Evolutionary conservation across 495 filamentous ascomycete species (phyloP).

Genomic region (Ascodesmis nigricans): DNA sequence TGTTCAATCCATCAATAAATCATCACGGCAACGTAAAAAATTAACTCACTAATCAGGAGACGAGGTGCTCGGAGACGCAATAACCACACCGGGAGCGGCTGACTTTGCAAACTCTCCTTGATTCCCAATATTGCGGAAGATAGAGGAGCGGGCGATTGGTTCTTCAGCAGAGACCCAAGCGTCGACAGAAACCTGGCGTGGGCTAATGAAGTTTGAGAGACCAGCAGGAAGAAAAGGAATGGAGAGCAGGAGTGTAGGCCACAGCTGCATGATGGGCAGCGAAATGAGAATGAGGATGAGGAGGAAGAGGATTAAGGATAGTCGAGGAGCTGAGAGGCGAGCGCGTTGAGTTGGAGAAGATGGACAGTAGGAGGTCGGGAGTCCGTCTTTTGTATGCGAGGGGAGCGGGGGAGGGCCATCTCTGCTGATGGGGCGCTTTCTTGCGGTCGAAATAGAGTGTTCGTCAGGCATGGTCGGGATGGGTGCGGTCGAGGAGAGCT

Average conservation of each 20-base stretch:
- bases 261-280: too few relatives aligned
- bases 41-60: conserved; percentile 39
- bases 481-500: too few relatives aligned
- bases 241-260: neutral
- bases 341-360: too few relatives aligned
- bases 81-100: conserved; percentile 32
- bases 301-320: too few relatives aligned
- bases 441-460: too few relatives aligned
- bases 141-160: conserved; percentile 28
- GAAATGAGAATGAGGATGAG: too few relatives aligned
- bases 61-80: conserved; percentile 38
- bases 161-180: conserved; percentile 35
- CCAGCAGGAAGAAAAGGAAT: neutral
- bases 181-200: conserved; percentile 23
- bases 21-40: conserved; percentile 15
- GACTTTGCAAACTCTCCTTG: conserved; percentile 28
- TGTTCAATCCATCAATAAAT: conserved; percentile 19
- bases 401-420: too few relatives aligned
- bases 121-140: conserved; percentile 40
- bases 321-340: too few relatives aligned
- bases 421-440: too few relatives aligned
- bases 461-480: too few relatives aligned
- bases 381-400: too few relatives aligned
- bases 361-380: too few relatives aligned
- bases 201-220: conserved; percentile 4